A percentile compares a stretch with the other conserved stretches of the same genome.
Evolutionary conservation across 2,329 filamentous ascomycete species (phyloP).

Genomic region (Aspergillus quadrilineatus): DNA sequence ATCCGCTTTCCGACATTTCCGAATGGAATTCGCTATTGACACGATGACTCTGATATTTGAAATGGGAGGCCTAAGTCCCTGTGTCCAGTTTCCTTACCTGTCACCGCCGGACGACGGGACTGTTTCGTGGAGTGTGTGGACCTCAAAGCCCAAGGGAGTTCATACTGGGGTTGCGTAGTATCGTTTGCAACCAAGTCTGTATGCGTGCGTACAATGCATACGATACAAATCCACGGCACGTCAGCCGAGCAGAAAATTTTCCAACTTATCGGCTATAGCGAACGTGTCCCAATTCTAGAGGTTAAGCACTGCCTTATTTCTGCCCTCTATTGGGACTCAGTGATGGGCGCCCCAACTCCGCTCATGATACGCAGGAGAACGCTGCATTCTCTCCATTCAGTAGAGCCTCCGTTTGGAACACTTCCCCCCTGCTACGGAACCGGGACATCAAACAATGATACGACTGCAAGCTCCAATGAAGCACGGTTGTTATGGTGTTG

Average conservation of each 20-base stretch:
- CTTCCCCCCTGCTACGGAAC: background rate
- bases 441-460: background rate
- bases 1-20: constrained; percentile 31
- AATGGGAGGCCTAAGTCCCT: constrained; percentile 6
- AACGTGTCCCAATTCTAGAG: constrained; percentile 13
- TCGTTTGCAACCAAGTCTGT: background rate
- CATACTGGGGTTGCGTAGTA: background rate
- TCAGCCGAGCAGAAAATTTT: constrained; percentile 6
- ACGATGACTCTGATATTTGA: constrained; percentile 23
- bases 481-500: background rate
- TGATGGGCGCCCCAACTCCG: background rate
- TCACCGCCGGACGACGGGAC: background rate
- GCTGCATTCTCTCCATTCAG: background rate
- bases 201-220: constrained; percentile 31
- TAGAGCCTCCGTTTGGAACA: background rate
- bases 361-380: background rate
- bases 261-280: background rate
- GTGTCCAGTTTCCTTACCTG: background rate
- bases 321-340: background rate
- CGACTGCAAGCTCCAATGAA: background rate
- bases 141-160: constrained; percentile 2
- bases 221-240: constrained; percentile 20
- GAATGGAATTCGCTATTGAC: constrained; percentile 33
- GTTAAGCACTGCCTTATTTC: constrained; percentile 9
- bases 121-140: background rate